Evolutionary conservation across 176 grass and related monocot genomes (phyloP), one percentile per base, ranked within the genome.

Genomic region (Zea mays): DNA sequence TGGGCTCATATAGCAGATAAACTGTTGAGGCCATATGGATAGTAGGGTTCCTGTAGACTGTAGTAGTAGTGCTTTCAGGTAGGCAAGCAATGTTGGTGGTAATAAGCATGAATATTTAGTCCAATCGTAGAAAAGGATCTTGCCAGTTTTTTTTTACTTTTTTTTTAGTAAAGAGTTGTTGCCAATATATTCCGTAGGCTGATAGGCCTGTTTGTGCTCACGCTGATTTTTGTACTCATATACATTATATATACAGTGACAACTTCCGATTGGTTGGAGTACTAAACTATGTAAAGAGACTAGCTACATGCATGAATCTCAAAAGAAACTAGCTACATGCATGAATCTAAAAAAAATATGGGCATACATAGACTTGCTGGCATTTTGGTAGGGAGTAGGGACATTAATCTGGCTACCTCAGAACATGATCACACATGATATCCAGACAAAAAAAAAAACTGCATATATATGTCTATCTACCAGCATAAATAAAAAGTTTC

Each of bases 341-440:
- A 27, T 27, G 27, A 27, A 27, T 27, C 27, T 27, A 27, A 27
- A 27, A 27, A 27, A 27, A 27, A 27, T 27, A n/a, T 27, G 27
- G 27, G 27, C 27, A 27, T 27, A 27, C 27, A 27, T 27, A 27
- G 27, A 27, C 27, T 27, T 27, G 27, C 27, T 27, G 27, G 27
- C 27, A 27, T 27, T 27, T 27, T 27, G 27, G 27, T 27, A 27
- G 27, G 27, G 27, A 27, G 27, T 47, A 47, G 27, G 78, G 21
- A 55, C 14, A 67, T 54, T 55, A 56, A 81, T 68, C 46, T 71
- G 46, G 13, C 10, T 7, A 19, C 19, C 44, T 68, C 72, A 6
- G 46, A 71, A 77, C 84, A 70, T 81, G 72, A 60, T 41, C 43
- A 61, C 78, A 71, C 85, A 71, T 64, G 65, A 65, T 14, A 69